Evolutionary conservation across 208 protist genomes (phyloP).

Genomic region (Acanthamoeba lenticulata): DNA sequence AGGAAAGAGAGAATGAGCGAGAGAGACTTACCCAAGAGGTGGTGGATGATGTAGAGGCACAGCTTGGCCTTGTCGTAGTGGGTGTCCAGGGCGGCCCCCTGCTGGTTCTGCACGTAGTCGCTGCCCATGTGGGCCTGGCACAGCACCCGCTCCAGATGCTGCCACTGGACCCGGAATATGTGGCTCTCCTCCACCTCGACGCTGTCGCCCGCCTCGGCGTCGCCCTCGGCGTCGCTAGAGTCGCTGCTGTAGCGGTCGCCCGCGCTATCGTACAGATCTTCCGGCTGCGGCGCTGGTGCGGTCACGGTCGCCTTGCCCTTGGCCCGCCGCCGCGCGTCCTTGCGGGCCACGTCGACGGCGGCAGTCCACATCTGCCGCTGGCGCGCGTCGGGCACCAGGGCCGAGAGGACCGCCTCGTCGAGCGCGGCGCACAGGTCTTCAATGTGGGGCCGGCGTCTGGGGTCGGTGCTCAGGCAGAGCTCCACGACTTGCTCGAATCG

Average conservation of each 20-base stretch:
- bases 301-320: background rate
- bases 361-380: background rate
- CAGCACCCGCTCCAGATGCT: background rate
- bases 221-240: too few relatives aligned
- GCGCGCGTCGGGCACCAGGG: background rate
- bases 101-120: background rate
- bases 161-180: constrained; percentile 7
- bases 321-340: background rate
- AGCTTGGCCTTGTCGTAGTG: constrained; percentile 42
- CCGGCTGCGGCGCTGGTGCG: background rate
- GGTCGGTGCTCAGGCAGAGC: background rate
- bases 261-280: background rate
- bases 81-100: background rate
- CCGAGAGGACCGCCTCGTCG: background rate
- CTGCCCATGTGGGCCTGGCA: background rate
- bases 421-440: background rate
- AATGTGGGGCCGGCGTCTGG: background rate
- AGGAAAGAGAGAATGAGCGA: background rate
- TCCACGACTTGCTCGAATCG: background rate
- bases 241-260: background rate
- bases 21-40: constrained; percentile 16
- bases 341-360: background rate
- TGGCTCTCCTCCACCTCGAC: background rate
- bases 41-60: constrained; percentile 17
- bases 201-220: background rate